Evolutionary conservation across 192 early-diverging fungal genomes (phyloP).

Genomic region (Thamnidium elegans): DNA sequence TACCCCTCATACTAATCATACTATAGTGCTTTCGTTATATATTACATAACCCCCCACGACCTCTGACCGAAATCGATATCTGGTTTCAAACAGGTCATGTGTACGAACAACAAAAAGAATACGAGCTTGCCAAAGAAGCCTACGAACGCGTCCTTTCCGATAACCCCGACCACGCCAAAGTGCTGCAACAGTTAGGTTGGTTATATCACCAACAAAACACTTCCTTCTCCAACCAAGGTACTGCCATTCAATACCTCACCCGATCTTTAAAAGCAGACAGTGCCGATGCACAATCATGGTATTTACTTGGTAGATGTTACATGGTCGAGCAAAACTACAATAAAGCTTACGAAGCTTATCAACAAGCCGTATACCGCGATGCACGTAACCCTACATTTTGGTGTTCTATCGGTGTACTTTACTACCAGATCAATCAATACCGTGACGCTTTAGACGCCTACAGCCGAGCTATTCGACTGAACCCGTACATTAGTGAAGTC

Average conservation of each 20-base stretch:
- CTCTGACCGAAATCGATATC: conserved; percentile 90
- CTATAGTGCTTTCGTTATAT: conserved; percentile 88
- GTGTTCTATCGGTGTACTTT: conserved; percentile 98
- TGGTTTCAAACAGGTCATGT: conserved; percentile 98
- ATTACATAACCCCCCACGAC: conserved; percentile 78
- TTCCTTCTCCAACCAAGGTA: conserved; percentile 78
- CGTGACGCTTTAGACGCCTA: conserved; percentile 97
- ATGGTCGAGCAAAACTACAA: conserved; percentile 94
- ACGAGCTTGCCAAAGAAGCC: conserved; percentile 72
- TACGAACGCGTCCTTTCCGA: conserved; percentile 89
- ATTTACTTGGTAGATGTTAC: conserved; percentile 91
- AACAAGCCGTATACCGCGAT: conserved; percentile 94
- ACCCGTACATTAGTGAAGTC: conserved; percentile 92
- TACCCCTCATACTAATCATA: background rate
- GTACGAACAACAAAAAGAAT: conserved; percentile 92
- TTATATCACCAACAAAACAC: conserved; percentile 88
- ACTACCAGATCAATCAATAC: conserved; percentile 95
- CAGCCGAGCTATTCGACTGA: conserved; percentile 88
- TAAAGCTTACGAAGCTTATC: conserved; percentile 96
- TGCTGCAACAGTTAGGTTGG: conserved; percentile 95
- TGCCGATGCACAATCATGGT: conserved; percentile 91
- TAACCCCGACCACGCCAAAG: conserved; percentile 92
- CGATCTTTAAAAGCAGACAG: conserved; percentile 83
- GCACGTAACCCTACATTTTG: conserved; percentile 94
- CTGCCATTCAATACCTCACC: conserved; percentile 80